Percentiles rank a stretch among this genome's conserved stretches.
Conservation (phyloP, 2,329 filamentous ascomycete species). For the Orbilia quercus region DNA sequence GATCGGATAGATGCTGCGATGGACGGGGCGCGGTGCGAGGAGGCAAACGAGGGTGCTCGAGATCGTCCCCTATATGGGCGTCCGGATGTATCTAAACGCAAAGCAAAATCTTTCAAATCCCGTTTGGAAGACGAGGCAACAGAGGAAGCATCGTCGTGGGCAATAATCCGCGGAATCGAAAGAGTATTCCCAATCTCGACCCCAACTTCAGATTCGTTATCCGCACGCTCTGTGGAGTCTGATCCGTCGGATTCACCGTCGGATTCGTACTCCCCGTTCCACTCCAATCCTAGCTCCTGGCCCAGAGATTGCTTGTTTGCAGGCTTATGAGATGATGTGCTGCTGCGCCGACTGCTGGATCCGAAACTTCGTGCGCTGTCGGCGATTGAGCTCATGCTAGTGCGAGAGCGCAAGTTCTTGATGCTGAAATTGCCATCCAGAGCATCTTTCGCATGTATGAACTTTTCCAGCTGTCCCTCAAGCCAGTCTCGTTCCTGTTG, state of each 20-base stretch:
- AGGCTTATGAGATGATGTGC: constrained; percentile 43
- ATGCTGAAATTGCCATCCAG: constrained; percentile 55
- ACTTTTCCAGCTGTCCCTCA: constrained; percentile 51
- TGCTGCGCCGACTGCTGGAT: constrained; percentile 47
- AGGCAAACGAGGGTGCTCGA: constrained; percentile 33
- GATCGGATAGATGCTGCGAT: constrained; percentile 51
- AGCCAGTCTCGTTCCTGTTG: constrained; percentile 53
- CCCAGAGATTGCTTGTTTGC: constrained; percentile 47
- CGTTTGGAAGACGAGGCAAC: constrained; percentile 38
- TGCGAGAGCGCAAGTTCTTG: constrained; percentile 47
- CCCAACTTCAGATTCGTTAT: constrained; percentile 50
- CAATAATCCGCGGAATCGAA: constrained; percentile 30
- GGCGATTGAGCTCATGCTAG: constrained; percentile 50
- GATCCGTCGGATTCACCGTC: constrained; percentile 48
- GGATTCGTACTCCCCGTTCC: constrained; percentile 51
- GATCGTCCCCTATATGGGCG: constrained; percentile 35
- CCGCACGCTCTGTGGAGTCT: constrained; percentile 48
- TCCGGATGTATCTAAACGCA: constrained; percentile 51
- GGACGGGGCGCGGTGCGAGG: constrained; percentile 46
- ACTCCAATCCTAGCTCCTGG: constrained; percentile 47
- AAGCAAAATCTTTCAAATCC: constrained; percentile 38
- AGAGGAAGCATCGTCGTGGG: constrained; percentile 38
- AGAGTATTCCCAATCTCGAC: constrained; percentile 4
- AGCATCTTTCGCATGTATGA: constrained; percentile 53
- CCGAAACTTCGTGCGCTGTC: constrained; percentile 44